Evolutionary conservation across 345 rosid species (phyloP).

Genomic region (Pistacia integerrima): DNA sequence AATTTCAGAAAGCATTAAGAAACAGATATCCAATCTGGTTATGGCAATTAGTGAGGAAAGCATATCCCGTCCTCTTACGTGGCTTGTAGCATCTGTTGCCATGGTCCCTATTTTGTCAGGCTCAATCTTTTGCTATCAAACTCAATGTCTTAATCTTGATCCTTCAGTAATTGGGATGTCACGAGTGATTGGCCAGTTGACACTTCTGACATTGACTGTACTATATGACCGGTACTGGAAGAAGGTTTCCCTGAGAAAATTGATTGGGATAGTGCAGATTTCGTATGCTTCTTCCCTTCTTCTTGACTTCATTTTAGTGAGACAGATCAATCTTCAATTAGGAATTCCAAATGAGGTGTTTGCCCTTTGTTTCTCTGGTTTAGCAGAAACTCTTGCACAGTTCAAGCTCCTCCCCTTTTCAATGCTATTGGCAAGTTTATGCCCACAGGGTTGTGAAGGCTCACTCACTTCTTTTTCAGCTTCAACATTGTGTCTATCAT

Average conservation of each 20-base stretch:
- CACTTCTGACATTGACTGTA: conserved; percentile 61
- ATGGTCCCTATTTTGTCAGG: conserved; percentile 78
- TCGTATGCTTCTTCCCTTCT: conserved; percentile 66
- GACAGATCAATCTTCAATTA: conserved; percentile 57
- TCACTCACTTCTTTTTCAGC: conserved; percentile 87
- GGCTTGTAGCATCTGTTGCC: conserved; percentile 74
- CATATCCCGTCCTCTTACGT: conserved; percentile 56
- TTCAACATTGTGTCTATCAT: conserved; percentile 73
- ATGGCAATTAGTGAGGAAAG: conserved; percentile 56
- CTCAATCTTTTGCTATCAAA: conserved; percentile 82
- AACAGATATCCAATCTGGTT: conserved; percentile 53
- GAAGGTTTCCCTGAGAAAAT: conserved; percentile 64
- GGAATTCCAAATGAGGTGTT: conserved; percentile 74
- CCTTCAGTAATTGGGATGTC: conserved; percentile 82
- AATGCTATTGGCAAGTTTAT: conserved; percentile 59
- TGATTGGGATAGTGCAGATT: conserved; percentile 55
- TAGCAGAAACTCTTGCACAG: conserved; percentile 78
- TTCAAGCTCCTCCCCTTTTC: conserved; percentile 84
- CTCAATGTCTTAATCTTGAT: conserved; percentile 69
- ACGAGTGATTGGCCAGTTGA: conserved; percentile 71
- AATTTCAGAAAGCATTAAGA: conserved; percentile 45
- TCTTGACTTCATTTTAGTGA: conserved; percentile 70
- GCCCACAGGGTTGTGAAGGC: conserved; percentile 89
- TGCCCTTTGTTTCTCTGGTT: conserved; percentile 69
- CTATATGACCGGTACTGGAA: conserved; percentile 68